Base-by-base conservation (phyloP, 257 asterid genomes). In the Voacanga thouarsii region DNA sequence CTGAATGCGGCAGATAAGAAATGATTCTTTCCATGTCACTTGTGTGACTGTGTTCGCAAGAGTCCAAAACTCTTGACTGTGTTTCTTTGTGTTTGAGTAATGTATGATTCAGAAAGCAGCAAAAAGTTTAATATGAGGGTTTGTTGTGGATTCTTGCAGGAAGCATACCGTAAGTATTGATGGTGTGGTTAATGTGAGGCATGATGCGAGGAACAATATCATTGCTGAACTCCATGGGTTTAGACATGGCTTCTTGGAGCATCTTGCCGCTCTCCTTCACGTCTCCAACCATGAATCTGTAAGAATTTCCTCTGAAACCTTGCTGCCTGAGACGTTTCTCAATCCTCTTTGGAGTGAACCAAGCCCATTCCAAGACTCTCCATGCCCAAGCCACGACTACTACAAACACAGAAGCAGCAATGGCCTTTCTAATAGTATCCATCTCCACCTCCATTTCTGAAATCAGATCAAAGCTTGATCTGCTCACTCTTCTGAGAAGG, bases 281-380 rank as follows among this genome's bases (percentile, higher is more conserved):
- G 44, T 83, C 86, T 24, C 83, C 86, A 47, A 71, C 66, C 53
- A 77, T 39, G 10, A 80, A 56, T 19, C 59, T 45, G 63, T 83
- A 83, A 12, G 81, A 55, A 66, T 79, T 79, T 55, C 86, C 86
- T 3, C 24, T 69, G 77, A 80, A 77, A 57, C 86, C 86, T 53
- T 80, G 83, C 14, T 72, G 41, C 45, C 80, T 76, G 26, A 83
- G 77, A 0, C 47, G 18, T 47, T 83, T 83, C 81, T 83, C 86
- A 55, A 80, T 26, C 7, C 72, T 57, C 37, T 72, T 83, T 5
- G 84, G 86, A 14, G 59, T 77, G 28, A 83, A 61, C 86, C 86
- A 80, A 10, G 73, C 67, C 75, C 70, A 76, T 37, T 76, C 77
- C 64, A 72, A 47, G 26, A 72, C 45, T 70, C 77, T 80, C 84